A percentile compares a stretch with the other conserved stretches of the same genome.
Conservation (phyloP, 176 grass and related monocot species). For the Oryza australiensis region DNA sequence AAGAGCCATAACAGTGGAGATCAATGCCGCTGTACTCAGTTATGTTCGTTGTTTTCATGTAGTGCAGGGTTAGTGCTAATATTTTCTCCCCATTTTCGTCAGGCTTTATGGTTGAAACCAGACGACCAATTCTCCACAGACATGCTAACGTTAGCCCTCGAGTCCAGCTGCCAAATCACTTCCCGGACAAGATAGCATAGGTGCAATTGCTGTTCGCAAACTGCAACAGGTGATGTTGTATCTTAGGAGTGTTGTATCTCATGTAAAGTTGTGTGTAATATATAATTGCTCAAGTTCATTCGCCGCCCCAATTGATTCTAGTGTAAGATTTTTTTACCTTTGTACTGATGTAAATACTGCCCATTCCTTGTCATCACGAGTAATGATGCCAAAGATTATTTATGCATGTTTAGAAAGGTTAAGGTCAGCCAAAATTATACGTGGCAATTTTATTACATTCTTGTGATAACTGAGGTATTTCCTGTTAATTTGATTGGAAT, state of each 20-base stretch:
- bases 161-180: slow-evolving; percentile 42
- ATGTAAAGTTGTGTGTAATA: slow-evolving; percentile 47
- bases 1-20: background rate
- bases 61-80: background rate
- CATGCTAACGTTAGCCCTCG: slow-evolving; percentile 79
- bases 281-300: slow-evolving; percentile 37
- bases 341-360: slow-evolving; percentile 3
- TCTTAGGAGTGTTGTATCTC: slow-evolving; percentile 4
- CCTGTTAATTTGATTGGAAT: background rate
- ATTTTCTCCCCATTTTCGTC: slow-evolving; percentile 24
- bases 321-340: background rate
- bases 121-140: slow-evolving; percentile 88
- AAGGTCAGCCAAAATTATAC: background rate
- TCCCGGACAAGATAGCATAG: slow-evolving; percentile 41
- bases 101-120: slow-evolving; percentile 97
- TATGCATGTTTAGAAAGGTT: background rate
- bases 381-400: background rate
- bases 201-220: slow-evolving; percentile 14
- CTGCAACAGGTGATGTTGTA: slow-evolving; percentile 23
- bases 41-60: slow-evolving; percentile 10
- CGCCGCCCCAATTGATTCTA: background rate
- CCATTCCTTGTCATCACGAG: background rate
- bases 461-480: background rate
- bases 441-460: background rate
- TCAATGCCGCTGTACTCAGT: background rate